Evolutionary conservation across 306 rosid species (phyloP).

Genomic region (Myrica gale): DNA sequence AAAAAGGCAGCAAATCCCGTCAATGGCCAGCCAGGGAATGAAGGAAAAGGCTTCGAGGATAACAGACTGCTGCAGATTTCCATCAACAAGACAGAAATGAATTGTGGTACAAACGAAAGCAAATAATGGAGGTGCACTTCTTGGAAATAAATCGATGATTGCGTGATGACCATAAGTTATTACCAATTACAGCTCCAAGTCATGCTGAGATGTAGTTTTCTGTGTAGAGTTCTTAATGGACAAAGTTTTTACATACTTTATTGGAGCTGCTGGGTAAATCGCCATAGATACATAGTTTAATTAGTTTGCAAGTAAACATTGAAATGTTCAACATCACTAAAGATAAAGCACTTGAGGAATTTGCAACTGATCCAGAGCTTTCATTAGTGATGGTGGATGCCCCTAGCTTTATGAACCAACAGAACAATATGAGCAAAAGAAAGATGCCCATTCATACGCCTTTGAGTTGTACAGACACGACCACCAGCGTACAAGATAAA

Average conservation of each 20-base stretch:
- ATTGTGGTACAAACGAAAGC: slow-evolving; percentile 10
- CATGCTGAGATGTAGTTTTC: background rate
- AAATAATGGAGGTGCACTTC: background rate
- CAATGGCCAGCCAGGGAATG: background rate
- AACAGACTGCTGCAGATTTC: slow-evolving; percentile 15
- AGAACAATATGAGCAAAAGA: background rate
- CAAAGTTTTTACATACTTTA: too few species aligned
- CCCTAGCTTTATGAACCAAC: background rate
- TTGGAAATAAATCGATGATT: background rate
- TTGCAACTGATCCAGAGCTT: background rate
- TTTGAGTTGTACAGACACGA: background rate
- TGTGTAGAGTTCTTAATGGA: too few species aligned
- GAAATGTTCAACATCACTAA: background rate
- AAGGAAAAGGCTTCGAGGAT: background rate
- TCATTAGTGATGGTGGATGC: background rate
- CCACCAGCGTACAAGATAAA: background rate
- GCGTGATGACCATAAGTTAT: background rate
- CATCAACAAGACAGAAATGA: slow-evolving; percentile 4
- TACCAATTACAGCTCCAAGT: background rate
- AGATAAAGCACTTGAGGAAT: background rate
- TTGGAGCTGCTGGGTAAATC: too few species aligned
- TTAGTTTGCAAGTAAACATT: background rate
- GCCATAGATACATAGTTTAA: background rate
- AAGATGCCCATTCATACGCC: background rate
- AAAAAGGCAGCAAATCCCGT: slow-evolving; percentile 16